A percentile compares a stretch with the other conserved stretches of the same genome.
These are phyloP conservation scores for Neocucurbitaria cava DNA, from an alignment of 2,329 filamentous ascomycete genomes.

Conservation along the genomic window DNA sequence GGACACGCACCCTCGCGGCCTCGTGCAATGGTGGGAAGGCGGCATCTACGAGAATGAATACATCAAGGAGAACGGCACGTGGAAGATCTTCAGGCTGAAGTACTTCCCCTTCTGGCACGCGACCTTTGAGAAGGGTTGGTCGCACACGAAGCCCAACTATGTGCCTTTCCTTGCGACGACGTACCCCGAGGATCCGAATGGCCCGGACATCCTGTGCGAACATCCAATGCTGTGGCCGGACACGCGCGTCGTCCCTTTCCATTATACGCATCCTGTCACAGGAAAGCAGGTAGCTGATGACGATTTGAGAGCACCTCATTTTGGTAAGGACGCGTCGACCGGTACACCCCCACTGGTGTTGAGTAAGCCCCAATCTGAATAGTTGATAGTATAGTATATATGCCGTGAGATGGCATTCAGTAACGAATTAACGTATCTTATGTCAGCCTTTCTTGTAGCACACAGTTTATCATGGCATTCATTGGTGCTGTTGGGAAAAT, in stretches of 20 bases:
- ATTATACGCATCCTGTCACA: slow-evolving; percentile 61
- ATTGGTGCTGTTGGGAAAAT: neutral
- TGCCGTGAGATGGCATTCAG: neutral
- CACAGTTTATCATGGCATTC: neutral
- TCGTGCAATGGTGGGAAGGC: slow-evolving; percentile 66
- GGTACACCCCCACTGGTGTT: slow-evolving; percentile 54
- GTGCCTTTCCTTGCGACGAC: slow-evolving; percentile 58
- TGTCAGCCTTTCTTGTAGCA: neutral
- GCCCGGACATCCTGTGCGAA: slow-evolving; percentile 62
- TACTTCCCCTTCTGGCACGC: slow-evolving; percentile 66
- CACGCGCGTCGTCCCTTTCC: slow-evolving; percentile 62
- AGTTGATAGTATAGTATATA: slow-evolving; percentile 1
- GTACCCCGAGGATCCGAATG: slow-evolving; percentile 59
- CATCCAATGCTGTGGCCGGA: slow-evolving; percentile 65
- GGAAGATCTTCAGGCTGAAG: slow-evolving; percentile 62
- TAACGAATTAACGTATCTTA: neutral
- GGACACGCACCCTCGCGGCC: slow-evolving; percentile 59
- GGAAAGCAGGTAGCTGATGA: slow-evolving; percentile 55
- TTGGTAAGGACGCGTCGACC: slow-evolving; percentile 51
- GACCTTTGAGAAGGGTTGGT: slow-evolving; percentile 62
- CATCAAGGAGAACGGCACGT: slow-evolving; percentile 62
- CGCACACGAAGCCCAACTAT: slow-evolving; percentile 61
- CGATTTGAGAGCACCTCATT: slow-evolving; percentile 58
- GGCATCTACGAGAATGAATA: slow-evolving; percentile 67
- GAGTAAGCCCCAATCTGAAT: slow-evolving; percentile 35